Evolutionary conservation across 352 stramenopile species (phyloP).

Genomic region (Globisporangium iwayamae): DNA sequence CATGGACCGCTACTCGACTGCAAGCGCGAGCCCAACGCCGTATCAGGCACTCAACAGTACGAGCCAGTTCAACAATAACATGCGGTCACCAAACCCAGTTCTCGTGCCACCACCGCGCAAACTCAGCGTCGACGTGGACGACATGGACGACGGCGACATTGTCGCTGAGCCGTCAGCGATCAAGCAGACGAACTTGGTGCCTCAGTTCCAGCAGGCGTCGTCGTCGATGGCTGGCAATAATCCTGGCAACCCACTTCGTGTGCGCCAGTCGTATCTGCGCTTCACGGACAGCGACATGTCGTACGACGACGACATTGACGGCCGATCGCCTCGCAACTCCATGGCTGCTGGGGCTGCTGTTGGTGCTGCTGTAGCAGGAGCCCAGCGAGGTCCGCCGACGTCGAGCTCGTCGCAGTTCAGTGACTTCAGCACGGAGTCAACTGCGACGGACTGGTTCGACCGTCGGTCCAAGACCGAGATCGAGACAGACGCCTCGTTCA

Average conservation of each 20-base stretch:
- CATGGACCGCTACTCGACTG: constrained; percentile 5
- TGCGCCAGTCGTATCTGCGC: constrained; percentile 17
- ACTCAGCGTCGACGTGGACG: constrained; percentile 33
- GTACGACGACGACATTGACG: constrained; percentile 18
- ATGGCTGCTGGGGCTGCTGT: not conserved
- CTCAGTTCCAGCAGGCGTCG: constrained; percentile 11
- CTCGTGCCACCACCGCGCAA: constrained; percentile 14
- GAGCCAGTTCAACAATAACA: constrained; percentile 8
- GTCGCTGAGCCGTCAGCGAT: constrained; percentile 21
- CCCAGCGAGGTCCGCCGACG: constrained; percentile 23
- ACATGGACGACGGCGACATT: constrained; percentile 31
- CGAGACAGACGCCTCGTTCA: constrained; percentile 19
- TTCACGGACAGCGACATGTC: constrained; percentile 22
- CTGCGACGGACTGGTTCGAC: constrained; percentile 39
- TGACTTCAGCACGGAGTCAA: constrained; percentile 36
- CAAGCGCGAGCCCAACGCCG: constrained; percentile 3
- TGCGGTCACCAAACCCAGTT: constrained; percentile 2
- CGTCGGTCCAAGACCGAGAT: constrained; percentile 42
- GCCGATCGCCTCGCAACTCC: constrained; percentile 12
- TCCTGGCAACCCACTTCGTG: not conserved
- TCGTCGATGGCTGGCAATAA: not conserved
- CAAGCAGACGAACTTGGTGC: constrained; percentile 6
- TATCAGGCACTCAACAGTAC: constrained; percentile 4
- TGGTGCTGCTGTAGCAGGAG: constrained; percentile 5
- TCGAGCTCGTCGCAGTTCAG: constrained; percentile 45